Evolutionary conservation across 2,329 filamentous ascomycete genomes (phyloP), one percentile per base, ranked within the genome.

Genomic region (Talaromyces sp.): DNA sequence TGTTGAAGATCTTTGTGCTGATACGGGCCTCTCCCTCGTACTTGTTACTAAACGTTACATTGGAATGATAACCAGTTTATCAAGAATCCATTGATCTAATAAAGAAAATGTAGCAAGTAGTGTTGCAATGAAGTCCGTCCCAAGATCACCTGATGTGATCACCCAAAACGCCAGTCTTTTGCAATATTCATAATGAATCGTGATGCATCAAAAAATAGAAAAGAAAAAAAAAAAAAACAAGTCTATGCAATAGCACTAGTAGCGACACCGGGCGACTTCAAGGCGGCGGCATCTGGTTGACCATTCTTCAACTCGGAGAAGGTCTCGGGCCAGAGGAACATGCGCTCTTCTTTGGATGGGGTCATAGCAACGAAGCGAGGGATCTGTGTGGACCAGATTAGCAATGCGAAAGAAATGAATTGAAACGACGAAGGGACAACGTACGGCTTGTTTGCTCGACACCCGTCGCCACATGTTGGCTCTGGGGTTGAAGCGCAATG

Each of bases 401-500:
- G 35, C 21, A 18, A 42, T 18, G 23, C 8, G 42, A 46, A 44
- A 46, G 2, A 44, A 72, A 66, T 66, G 69, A 71, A 44, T 70
- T 61, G 11, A 71, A 67, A 70, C 25, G 66, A 65, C 16, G 2
- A 31, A 5, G n/a, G n/a, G 1, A 18, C 14, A 21, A 58, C 79
- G 72, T 66, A 84, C 82, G 40, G 82, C 81, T 48, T 77, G 80
- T 76, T 82, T 83, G 76, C 84, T 87, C 37, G 82, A 85, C 48
- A 85, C 81, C 31, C 86, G 79, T 60, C 87, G 78, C 87, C 87
- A 89, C 77, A 89, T 79, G 72, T 89, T 88, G 31, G 86, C 87
- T 48, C 86, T 80, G 7, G 87, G 87, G 75, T 89, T 89, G 78
- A 88, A 89, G 67, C 81, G 79, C 8, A 77, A 80, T 0, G 86